These are phyloP conservation scores for Gleditsia sinensis DNA, from an alignment of 306 rosid genomes.

Conservation along the genomic window DNA sequence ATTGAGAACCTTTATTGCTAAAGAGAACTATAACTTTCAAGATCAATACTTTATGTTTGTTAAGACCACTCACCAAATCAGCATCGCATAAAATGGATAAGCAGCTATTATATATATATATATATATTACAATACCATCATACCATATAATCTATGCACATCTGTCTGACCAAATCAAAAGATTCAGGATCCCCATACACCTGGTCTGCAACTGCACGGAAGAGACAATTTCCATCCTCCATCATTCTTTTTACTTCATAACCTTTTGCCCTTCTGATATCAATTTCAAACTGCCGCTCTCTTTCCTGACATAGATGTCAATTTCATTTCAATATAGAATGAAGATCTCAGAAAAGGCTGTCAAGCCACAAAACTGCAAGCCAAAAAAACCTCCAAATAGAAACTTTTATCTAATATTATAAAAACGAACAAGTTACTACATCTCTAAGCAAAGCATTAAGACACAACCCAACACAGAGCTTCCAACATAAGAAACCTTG, in stretches of 20 bases:
- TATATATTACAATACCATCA: slow-evolving; percentile 7
- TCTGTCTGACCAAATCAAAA: slow-evolving; percentile 76
- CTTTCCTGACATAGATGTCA: slow-evolving; percentile 67
- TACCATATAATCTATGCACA: slow-evolving; percentile 98
- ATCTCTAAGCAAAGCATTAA: not conserved
- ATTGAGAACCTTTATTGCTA: not conserved
- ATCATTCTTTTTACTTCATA: slow-evolving; percentile 88
- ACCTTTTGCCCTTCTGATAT: slow-evolving; percentile 77
- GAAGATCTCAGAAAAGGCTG: slow-evolving; percentile 7
- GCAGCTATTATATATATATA: not conserved
- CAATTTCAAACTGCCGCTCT: slow-evolving; percentile 91
- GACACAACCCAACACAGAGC: not conserved
- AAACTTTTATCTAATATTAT: not conserved
- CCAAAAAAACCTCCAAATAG: not conserved
- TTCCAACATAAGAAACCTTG: not conserved
- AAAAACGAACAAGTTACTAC: too few species aligned
- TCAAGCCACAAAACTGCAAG: slow-evolving; percentile 4
- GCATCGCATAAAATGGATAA: slow-evolving; percentile 14
- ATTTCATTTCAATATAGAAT: slow-evolving; percentile 21
- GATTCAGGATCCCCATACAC: slow-evolving; percentile 91
- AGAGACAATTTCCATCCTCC: slow-evolving; percentile 98
- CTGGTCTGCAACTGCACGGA: slow-evolving; percentile 96
- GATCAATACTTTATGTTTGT: not conserved
- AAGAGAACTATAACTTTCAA: not conserved
- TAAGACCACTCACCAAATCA: slow-evolving; percentile 5